Evolutionary conservation across 768 basidiomycete species (phyloP), one percentile per base, ranked within the genome.

Genomic region (Calocybe cyanea): DNA sequence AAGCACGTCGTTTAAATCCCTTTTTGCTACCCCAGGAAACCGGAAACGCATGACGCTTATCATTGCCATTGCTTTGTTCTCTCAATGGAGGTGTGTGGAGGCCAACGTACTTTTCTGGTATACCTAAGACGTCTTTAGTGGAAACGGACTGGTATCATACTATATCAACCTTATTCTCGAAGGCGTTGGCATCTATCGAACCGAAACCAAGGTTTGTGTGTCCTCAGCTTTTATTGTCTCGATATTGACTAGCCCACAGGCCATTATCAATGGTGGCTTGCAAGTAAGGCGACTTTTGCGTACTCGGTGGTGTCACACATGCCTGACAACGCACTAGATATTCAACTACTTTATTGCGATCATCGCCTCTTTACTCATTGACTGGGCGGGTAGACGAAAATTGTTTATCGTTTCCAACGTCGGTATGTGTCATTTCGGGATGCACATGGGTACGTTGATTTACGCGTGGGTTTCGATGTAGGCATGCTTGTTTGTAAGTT

Each of bases 161-260:
- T 89, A 88, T 57, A 84, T 89, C 52, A 78, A 83, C 50, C 64
- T 83, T 13, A 76, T 87, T 2, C 63, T 89, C 34, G 74, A 80
- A 35, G 76, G 80, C 32, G 75, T 88, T 14, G 85, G 84, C 0
- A 76, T 88, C 47, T 69, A 64, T 0, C 60, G 63, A 33, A 67
- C 79, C 0, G 66, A 68, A 19, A 80, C 77, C 1, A 81, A 71
- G 51, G 58, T 62, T 30, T 14, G 19, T 32, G n/a, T 20, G 7
- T 30, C 31, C 8, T 3, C 11, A 41, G 53, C 21, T 50, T 46
- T 21, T 41, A n/a, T 23, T 17, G 17, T 13, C 39, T 43, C 15
- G 45, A n/a, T 31, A 18, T 20, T 21, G 1, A 1, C 7, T 18
- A 11, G 14, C 7, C 15, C 15, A 4, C 28, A 57, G 54, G 73